Evolutionary conservation across 371 early-diverging fungal genomes (phyloP).

Genomic region (Chytridium lagenaria): DNA sequence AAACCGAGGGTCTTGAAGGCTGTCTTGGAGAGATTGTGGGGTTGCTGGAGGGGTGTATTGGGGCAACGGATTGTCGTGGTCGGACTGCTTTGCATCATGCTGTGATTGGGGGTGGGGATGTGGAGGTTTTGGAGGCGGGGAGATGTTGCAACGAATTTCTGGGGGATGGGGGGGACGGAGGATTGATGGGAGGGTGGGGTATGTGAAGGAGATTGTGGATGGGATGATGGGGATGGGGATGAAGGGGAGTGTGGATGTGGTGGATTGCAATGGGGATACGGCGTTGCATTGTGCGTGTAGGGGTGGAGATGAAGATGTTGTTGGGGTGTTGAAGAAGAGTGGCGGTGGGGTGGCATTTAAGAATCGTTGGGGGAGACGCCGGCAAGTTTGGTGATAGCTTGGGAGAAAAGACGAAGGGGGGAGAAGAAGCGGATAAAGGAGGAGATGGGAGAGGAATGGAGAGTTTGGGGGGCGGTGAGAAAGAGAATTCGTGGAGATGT

Average conservation of each 20-base stretch:
- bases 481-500: background rate
- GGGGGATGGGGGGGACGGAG: no score
- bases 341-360: background rate
- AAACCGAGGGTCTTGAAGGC: background rate
- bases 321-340: background rate
- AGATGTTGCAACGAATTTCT: no score
- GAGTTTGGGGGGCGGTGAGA: background rate
- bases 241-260: no score
- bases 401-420: no score
- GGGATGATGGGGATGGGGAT: no score
- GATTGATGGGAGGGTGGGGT: no score
- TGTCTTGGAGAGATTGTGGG: background rate
- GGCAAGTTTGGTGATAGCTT: background rate
- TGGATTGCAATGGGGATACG: background rate
- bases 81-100: background rate
- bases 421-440: background rate
- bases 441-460: background rate
- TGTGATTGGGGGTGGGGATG: background rate
- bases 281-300: constrained; percentile 3
- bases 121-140: background rate
- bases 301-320: background rate
- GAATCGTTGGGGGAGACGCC: constrained; percentile 4
- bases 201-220: no score
- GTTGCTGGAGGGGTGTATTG: background rate
- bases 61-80: background rate